These are phyloP conservation scores for Urochloa ruziziensis DNA, from an alignment of 176 grass and related monocot genomes.

Conservation along the genomic window DNA sequence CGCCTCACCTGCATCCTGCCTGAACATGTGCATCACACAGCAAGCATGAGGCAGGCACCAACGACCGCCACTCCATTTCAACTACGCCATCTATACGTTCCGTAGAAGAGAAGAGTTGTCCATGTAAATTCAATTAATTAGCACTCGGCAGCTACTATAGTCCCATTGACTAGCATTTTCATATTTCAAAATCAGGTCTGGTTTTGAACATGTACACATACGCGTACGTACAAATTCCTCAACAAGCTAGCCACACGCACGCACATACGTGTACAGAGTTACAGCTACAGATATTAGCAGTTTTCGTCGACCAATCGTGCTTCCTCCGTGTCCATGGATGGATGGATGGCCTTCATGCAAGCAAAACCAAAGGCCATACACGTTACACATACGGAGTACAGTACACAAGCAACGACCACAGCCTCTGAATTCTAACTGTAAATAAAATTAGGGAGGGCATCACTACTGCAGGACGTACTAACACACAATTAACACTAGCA, in stretches of 20 bases:
- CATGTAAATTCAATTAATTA: too few species aligned
- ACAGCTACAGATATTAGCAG: not conserved
- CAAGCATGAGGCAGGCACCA: too few species aligned
- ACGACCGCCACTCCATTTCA: too few species aligned
- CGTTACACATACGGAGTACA: too few species aligned
- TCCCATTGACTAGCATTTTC: not conserved
- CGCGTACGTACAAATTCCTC: not conserved
- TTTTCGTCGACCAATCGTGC: too few species aligned
- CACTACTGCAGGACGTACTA: too few species aligned
- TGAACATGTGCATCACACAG: too few species aligned
- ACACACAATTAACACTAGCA: too few species aligned
- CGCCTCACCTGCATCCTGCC: not conserved
- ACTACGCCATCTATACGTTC: not conserved
- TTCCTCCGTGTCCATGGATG: not conserved
- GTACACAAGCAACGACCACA: too few species aligned
- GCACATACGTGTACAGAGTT: not conserved
- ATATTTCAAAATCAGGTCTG: not conserved
- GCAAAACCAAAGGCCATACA: constrained; percentile 19
- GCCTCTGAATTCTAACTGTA: too few species aligned
- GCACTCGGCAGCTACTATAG: too few species aligned
- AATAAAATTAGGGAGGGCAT: too few species aligned
- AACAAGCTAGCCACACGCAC: not conserved
- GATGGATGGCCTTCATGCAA: not conserved
- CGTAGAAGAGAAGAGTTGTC: not conserved
- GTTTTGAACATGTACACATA: not conserved